These are phyloP conservation scores for Erythrobasidium yunnanense DNA, from an alignment of 768 basidiomycete genomes.

Conservation along the genomic window DNA sequence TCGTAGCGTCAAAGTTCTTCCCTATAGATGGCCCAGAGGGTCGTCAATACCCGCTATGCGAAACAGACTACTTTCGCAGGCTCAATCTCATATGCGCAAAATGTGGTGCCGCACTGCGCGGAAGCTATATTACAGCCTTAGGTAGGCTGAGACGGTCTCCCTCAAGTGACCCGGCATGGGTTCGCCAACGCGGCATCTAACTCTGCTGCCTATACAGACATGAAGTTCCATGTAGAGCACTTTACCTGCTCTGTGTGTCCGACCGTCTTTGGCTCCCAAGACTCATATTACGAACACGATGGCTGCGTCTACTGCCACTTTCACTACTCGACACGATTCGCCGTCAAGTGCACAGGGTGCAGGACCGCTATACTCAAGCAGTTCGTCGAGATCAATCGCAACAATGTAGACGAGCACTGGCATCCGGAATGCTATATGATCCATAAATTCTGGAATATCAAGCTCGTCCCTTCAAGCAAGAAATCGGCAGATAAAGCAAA, in stretches of 20 bases:
- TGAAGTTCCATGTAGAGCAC: conserved; percentile 98
- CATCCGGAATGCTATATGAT: conserved; percentile 99
- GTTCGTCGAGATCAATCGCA: conserved; percentile 98
- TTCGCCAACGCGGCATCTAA: not conserved
- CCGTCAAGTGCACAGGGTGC: conserved; percentile 96
- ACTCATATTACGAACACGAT: conserved; percentile 98
- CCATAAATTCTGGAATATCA: conserved; percentile 99
- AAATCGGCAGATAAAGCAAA: not conserved
- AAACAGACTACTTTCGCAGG: conserved; percentile 92
- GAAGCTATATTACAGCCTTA: conserved; percentile 98
- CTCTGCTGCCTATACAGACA: conserved; percentile 49
- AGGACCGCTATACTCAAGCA: conserved; percentile 95
- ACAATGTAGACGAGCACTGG: conserved; percentile 98
- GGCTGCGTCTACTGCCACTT: conserved; percentile 98
- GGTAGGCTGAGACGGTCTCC: conserved; percentile 51
- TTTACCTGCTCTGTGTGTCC: conserved; percentile 97
- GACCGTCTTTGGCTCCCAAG: conserved; percentile 90
- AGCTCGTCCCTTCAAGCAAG: conserved; percentile 43
- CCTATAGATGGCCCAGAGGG: conserved; percentile 80
- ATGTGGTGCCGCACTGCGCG: conserved; percentile 83
- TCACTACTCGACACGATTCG: conserved; percentile 97
- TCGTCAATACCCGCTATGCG: conserved; percentile 87
- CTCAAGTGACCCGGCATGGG: not conserved
- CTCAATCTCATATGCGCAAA: conserved; percentile 93
- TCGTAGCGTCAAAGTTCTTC: conserved; percentile 97